Percentiles rank a stretch among this genome's conserved stretches.
Evolutionary conservation across 129 eudicot genomes (phyloP).

Genomic region (Centella asiatica): DNA sequence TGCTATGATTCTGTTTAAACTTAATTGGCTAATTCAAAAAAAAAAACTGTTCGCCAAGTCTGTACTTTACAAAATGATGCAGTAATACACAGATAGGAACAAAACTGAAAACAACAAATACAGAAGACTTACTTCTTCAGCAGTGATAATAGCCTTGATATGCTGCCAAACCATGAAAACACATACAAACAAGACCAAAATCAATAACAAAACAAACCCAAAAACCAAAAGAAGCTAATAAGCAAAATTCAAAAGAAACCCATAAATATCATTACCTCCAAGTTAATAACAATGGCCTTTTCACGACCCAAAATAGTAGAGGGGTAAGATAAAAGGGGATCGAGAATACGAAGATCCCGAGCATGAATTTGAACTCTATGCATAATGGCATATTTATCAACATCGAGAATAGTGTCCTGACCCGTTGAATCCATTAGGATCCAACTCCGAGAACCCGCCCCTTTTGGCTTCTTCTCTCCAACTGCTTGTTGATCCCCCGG

Average conservation of each 20-base stretch:
- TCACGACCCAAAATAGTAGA: slow-evolving; percentile 28
- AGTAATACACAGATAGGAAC: background rate
- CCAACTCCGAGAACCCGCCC: slow-evolving; percentile 17
- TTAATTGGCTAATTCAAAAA: no score
- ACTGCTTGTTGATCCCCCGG: no score
- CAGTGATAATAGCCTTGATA: slow-evolving; percentile 26
- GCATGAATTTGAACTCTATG: slow-evolving; percentile 26
- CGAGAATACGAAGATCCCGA: slow-evolving; percentile 26
- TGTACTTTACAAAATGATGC: background rate
- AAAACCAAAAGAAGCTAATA: no score
- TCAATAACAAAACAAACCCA: no score
- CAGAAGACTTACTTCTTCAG: no score
- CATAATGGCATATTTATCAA: slow-evolving; percentile 24
- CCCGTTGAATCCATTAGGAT: slow-evolving; percentile 13
- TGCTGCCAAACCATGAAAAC: no score
- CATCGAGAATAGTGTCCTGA: slow-evolving; percentile 15
- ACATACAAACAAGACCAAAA: no score
- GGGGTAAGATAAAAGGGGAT: slow-evolving; percentile 27
- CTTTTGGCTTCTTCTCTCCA: no score
- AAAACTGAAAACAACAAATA: background rate
- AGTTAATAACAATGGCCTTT: slow-evolving; percentile 21
- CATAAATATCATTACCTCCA: no score
- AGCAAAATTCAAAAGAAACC: no score
- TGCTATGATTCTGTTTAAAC: background rate
- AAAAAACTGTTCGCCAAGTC: no score